phyloP scores from a whole-genome alignment of 164 flowering plant genomes.

The Dillenia turbinata region DNA sequence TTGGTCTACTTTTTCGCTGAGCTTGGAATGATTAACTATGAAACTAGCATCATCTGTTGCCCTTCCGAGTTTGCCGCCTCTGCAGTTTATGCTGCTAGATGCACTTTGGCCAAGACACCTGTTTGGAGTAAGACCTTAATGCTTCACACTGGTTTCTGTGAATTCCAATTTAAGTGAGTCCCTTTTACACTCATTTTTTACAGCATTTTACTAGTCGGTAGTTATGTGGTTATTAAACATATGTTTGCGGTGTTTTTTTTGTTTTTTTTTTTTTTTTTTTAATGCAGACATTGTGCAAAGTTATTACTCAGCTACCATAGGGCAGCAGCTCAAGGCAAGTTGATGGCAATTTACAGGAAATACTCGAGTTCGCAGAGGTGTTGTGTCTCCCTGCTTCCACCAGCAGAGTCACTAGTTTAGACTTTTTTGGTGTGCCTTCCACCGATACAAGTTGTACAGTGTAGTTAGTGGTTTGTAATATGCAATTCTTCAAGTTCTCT shows the following conservation, averaged over 20 bases:
- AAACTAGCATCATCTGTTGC: constrained; percentile 8
- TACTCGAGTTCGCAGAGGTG: constrained; percentile 17
- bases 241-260: too few species aligned
- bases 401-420: constrained; percentile 7
- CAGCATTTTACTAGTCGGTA: too few species aligned
- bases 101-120: constrained; percentile 16
- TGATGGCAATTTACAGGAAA: constrained; percentile 20
- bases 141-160: constrained; percentile 20
- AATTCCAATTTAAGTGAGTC: constrained; percentile 13
- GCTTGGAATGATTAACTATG: constrained; percentile 24
- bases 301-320: constrained; percentile 19
- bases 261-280: too few species aligned
- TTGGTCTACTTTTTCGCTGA: constrained; percentile 25
- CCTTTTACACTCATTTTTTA: not conserved
- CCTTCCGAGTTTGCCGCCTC: constrained; percentile 28
- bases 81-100: constrained; percentile 25
- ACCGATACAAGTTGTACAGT: too few species aligned
- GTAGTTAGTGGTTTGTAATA: too few species aligned
- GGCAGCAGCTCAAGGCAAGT: constrained; percentile 11
- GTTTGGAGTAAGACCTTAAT: constrained; percentile 21
- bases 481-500: too few species aligned
- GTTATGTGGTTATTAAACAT: too few species aligned
- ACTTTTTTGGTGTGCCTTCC: too few species aligned
- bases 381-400: constrained; percentile 23
- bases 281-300: constrained; percentile 17